A percentile compares a stretch with the other conserved stretches of the same genome.
Evolutionary conservation across 2,329 filamentous ascomycete species (phyloP).

Genomic region (Penicillium corylophilum): DNA sequence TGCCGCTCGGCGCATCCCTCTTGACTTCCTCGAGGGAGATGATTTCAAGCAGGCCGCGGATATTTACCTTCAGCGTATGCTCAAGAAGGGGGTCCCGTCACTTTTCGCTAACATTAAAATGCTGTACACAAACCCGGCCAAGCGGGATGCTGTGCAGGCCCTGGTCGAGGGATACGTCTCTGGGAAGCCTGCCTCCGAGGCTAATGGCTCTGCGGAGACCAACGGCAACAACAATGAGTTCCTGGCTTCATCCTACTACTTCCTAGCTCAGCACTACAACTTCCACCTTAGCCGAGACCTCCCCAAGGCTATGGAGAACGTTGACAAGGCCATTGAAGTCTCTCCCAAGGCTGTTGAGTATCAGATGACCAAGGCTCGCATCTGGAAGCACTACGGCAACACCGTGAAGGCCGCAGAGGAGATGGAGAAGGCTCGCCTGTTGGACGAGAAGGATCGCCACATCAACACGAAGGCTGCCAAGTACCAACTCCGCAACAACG

Average conservation of each 20-base stretch:
- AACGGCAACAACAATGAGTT: slow-evolving; percentile 61
- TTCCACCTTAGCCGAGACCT: slow-evolving; percentile 85
- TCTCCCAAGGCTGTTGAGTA: slow-evolving; percentile 83
- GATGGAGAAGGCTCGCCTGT: slow-evolving; percentile 81
- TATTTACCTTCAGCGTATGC: slow-evolving; percentile 76
- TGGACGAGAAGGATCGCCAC: slow-evolving; percentile 89
- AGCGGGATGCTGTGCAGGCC: slow-evolving; percentile 72
- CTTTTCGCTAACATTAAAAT: slow-evolving; percentile 97
- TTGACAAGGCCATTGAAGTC: slow-evolving; percentile 78
- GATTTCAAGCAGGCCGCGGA: slow-evolving; percentile 77
- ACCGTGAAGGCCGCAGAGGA: slow-evolving; percentile 73
- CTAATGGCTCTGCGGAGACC: slow-evolving; percentile 49
- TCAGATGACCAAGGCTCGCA: slow-evolving; percentile 90
- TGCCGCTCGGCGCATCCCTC: slow-evolving; percentile 77
- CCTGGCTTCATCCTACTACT: slow-evolving; percentile 80
- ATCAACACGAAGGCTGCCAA: slow-evolving; percentile 99
- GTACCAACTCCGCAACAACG: slow-evolving; percentile 89
- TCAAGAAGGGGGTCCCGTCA: slow-evolving; percentile 90
- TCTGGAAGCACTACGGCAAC: slow-evolving; percentile 88
- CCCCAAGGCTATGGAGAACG: slow-evolving; percentile 73
- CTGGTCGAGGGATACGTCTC: slow-evolving; percentile 77
- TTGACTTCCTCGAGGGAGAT: slow-evolving; percentile 84
- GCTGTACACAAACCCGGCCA: slow-evolving; percentile 74
- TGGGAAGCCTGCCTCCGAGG: slow-evolving; percentile 49
- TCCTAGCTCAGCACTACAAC: slow-evolving; percentile 95